These are phyloP conservation scores for Hypericum androsaemum DNA, from an alignment of 345 rosid genomes.

Conservation along the genomic window DNA sequence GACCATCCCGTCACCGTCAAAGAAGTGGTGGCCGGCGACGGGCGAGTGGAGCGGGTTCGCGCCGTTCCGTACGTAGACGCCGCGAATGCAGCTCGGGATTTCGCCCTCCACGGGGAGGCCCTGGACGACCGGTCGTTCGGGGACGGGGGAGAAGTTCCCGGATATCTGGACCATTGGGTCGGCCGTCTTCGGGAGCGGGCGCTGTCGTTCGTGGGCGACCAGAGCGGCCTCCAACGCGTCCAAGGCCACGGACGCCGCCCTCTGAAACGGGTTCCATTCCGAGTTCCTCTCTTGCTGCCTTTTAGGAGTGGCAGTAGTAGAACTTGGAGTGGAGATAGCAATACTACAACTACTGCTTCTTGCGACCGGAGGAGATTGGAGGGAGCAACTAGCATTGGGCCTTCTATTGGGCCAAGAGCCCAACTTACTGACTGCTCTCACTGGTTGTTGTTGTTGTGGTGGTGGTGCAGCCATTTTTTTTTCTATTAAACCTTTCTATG, in stretches of 20 bases:
- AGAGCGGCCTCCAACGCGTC: constrained; percentile 50
- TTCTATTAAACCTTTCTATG: too few species aligned
- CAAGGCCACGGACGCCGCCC: constrained; percentile 42
- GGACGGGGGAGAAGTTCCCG: constrained; percentile 78
- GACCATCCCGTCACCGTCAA: constrained; percentile 90
- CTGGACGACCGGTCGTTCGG: constrained; percentile 45
- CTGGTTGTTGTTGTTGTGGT: too few species aligned
- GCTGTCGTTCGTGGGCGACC: constrained; percentile 41
- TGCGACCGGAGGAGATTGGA: constrained; percentile 47
- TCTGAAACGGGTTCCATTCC: constrained; percentile 49
- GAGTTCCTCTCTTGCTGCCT: too few species aligned
- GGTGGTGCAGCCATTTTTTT: too few species aligned
- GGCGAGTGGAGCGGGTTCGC: constrained; percentile 85
- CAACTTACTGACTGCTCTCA: constrained; percentile 2
- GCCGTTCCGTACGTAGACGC: constrained; percentile 71
- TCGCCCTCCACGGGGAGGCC: constrained; percentile 49
- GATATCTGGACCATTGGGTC: constrained; percentile 69
- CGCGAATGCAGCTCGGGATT: constrained; percentile 56
- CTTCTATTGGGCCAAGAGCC: constrained; percentile 15
- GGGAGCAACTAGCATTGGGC: constrained; percentile 30
- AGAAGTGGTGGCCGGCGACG: constrained; percentile 77
- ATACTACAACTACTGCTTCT: constrained; percentile 17
- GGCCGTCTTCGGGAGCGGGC: constrained; percentile 64
- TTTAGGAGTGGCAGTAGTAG: constrained; percentile 9
- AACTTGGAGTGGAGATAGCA: constrained; percentile 14